Evolutionary conservation across 257 asterid genomes (phyloP).

Genomic region (Thymus mandschuricus): DNA sequence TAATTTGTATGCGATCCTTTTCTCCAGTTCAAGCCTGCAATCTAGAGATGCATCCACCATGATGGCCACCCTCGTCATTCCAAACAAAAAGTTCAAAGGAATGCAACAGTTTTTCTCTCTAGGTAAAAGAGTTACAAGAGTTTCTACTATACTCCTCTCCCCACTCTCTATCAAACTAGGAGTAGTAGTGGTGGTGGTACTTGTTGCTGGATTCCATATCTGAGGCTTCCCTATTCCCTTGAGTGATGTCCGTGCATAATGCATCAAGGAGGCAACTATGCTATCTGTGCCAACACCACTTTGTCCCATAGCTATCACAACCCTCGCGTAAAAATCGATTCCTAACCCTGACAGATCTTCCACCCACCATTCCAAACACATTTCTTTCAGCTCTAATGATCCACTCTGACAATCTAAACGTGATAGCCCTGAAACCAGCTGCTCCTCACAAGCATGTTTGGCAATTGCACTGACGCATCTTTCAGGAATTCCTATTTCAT

Average conservation of each 20-base stretch:
- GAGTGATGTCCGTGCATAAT: constrained; percentile 55
- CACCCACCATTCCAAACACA: constrained; percentile 68
- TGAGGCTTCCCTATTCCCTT: constrained; percentile 64
- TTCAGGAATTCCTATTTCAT: constrained; percentile 51
- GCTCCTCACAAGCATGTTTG: constrained; percentile 58
- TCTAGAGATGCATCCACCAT: constrained; percentile 55
- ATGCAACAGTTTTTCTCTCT: constrained; percentile 48
- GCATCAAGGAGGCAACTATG: constrained; percentile 58
- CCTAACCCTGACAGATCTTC: constrained; percentile 56
- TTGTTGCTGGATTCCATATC: constrained; percentile 61
- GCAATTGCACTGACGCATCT: constrained; percentile 50
- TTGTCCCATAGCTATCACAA: constrained; percentile 50
- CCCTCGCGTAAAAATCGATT: constrained; percentile 50
- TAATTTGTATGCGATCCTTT: constrained; percentile 52
- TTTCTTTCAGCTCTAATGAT: constrained; percentile 39
- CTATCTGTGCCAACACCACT: constrained; percentile 55
- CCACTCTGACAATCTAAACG: constrained; percentile 49
- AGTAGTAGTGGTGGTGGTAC: constrained; percentile 8
- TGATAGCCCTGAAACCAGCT: constrained; percentile 59
- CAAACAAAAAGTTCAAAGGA: constrained; percentile 58
- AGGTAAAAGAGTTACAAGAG: constrained; percentile 56
- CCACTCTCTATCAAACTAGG: constrained; percentile 34
- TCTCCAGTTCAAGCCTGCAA: constrained; percentile 59
- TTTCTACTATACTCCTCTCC: constrained; percentile 50
- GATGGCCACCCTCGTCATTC: constrained; percentile 61